These are phyloP conservation scores for Schwanniomyces yamadae DNA, from an alignment of 805 yeast species.

Conservation along the genomic window DNA sequence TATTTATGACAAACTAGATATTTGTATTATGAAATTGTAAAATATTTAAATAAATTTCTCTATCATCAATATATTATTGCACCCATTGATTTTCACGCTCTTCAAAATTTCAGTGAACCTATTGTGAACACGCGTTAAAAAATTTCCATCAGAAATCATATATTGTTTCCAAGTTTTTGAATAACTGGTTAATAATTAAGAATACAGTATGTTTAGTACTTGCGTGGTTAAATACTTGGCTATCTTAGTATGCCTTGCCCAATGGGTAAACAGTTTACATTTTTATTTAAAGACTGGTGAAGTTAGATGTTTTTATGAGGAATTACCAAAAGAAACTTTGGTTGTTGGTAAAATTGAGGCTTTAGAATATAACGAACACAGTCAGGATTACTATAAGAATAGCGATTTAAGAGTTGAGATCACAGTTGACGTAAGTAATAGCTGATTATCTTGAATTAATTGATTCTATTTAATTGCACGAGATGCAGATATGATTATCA, in stretches of 20 bases:
- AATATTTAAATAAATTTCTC: too few species aligned
- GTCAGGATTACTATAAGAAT: conserved; percentile 49
- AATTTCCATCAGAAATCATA: background rate
- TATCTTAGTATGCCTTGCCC: conserved; percentile 13
- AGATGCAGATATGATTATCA: background rate
- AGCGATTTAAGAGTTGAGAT: conserved; percentile 60
- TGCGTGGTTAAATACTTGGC: conserved; percentile 2
- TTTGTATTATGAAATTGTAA: too few species aligned
- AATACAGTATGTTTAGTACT: conserved; percentile 10
- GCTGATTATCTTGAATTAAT: background rate
- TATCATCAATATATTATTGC: too few species aligned
- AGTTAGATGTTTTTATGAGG: conserved; percentile 81
- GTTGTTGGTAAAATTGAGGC: conserved; percentile 77
- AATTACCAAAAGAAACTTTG: conserved; percentile 71
- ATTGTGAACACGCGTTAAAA: conserved; percentile 11
- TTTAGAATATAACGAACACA: conserved; percentile 52
- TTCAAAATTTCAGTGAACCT: background rate
- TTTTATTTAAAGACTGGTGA: conserved; percentile 77
- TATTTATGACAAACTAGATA: too few species aligned
- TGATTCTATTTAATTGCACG: too few species aligned
- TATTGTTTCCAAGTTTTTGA: background rate
- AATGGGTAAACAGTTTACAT: conserved; percentile 53
- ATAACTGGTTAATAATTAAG: background rate
- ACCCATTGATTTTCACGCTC: too few species aligned
- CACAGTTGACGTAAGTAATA: conserved; percentile 57